phyloP scores from a whole-genome alignment of 2,329 filamentous ascomycete genomes.

The Cytospora chrysosperma region DNA sequence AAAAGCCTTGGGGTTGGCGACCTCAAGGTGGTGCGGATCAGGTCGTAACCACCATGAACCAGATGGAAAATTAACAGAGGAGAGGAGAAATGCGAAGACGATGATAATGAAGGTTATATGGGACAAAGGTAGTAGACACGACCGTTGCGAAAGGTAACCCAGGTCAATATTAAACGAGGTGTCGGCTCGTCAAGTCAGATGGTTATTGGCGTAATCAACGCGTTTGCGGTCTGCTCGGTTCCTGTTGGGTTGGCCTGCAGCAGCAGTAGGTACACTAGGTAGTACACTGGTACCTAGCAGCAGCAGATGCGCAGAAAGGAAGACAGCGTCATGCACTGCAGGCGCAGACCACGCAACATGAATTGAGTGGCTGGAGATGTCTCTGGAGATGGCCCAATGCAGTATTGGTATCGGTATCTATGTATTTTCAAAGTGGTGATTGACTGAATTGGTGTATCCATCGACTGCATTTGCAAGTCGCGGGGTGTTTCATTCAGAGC shows the following conservation, averaged over 20 bases:
- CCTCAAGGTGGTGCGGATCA: not conserved
- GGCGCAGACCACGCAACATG: slow-evolving; percentile 4
- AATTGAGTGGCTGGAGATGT: slow-evolving; percentile 4
- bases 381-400: not conserved
- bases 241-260: slow-evolving; percentile 4
- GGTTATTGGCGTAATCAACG: not conserved
- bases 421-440: not conserved
- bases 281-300: too few relatives aligned
- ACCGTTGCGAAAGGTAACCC: not conserved
- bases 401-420: not conserved
- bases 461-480: not conserved
- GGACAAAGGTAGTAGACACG: not conserved
- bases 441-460: not conserved
- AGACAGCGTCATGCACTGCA: slow-evolving; percentile 2
- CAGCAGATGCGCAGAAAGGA: not conserved
- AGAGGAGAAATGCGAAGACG: not conserved
- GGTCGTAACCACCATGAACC: not conserved
- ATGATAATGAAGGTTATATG: not conserved
- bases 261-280: not conserved
- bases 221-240: not conserved
- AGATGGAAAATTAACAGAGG: not conserved
- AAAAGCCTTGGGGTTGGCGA: too few relatives aligned
- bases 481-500: not conserved
- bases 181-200: too few relatives aligned
- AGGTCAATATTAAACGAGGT: not conserved